These are phyloP conservation scores for Fusarium camptoceras DNA, from an alignment of 2,329 filamentous ascomycete species.

Conservation along the genomic window DNA sequence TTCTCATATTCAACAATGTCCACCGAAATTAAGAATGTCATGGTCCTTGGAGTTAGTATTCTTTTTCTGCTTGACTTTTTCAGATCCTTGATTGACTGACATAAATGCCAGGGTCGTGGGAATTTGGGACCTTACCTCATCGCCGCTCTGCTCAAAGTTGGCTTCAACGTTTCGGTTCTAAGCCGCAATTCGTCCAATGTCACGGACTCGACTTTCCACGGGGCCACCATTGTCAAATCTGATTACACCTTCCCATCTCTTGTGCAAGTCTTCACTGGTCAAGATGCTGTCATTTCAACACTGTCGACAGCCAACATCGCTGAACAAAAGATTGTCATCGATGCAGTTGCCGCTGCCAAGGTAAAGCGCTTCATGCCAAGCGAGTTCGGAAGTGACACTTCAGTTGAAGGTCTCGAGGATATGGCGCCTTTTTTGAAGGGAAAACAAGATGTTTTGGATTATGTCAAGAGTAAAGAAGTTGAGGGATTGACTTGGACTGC, in stretches of 20 bases:
- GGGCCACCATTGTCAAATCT: background rate
- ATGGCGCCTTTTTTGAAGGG: conserved; percentile 20
- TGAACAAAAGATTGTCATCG: conserved; percentile 7
- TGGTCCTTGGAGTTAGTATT: conserved; percentile 2
- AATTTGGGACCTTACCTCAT: conserved; percentile 11
- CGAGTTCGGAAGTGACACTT: conserved; percentile 17
- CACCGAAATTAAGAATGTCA: background rate
- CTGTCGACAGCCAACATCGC: conserved; percentile 14
- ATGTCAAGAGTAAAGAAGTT: conserved; percentile 1
- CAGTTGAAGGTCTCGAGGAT: background rate
- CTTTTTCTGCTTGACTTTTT: accelerated
- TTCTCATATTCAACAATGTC: background rate
- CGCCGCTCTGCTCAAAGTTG: accelerated
- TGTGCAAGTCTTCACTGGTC: accelerated
- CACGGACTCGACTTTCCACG: accelerated
- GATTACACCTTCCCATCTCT: background rate
- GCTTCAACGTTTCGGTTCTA: accelerated
- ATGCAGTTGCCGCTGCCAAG: conserved; percentile 9
- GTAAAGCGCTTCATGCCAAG: conserved; percentile 18
- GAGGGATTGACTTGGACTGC: background rate
- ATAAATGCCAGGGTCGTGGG: background rate
- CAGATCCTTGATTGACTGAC: accelerated
- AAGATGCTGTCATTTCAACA: conserved; percentile 10
- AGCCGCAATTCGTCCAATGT: background rate
- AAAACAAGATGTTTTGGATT: conserved; percentile 2